Evolutionary conservation across 257 asterid genomes (phyloP).

Genomic region (Gynochthodes officinalis): DNA sequence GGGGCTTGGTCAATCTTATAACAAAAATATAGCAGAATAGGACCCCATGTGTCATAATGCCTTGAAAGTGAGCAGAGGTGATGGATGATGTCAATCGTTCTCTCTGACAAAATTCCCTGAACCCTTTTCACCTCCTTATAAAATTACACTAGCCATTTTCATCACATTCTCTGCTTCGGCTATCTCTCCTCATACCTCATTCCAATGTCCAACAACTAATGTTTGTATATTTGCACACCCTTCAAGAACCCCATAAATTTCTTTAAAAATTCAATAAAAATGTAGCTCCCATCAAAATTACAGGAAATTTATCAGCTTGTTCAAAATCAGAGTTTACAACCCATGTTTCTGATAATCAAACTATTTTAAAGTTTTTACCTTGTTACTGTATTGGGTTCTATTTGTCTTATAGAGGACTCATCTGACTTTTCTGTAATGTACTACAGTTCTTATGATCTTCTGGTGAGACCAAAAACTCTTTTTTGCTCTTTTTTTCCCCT

Average conservation of each 20-base stretch:
- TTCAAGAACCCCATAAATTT: slow-evolving; percentile 2
- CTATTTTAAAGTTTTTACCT: neutral
- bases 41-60: too few relatives aligned
- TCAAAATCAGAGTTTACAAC: neutral
- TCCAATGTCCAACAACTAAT: slow-evolving; percentile 17
- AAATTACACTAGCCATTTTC: slow-evolving; percentile 22
- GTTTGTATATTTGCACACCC: neutral
- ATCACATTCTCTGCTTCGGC: slow-evolving; percentile 27
- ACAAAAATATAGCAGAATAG: too few relatives aligned
- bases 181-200: slow-evolving; percentile 7
- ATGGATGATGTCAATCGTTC: too few relatives aligned
- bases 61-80: too few relatives aligned
- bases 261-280: neutral
- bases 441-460: neutral
- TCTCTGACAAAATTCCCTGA: neutral
- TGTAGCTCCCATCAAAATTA: neutral
- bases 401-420: slow-evolving; percentile 8
- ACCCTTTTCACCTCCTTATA: neutral
- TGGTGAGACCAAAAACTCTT: neutral
- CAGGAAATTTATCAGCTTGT: slow-evolving; percentile 7
- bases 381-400: neutral
- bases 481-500: neutral
- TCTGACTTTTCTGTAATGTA: slow-evolving; percentile 1
- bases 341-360: neutral
- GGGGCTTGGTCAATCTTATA: too few relatives aligned